Percentiles rank a stretch among this genome's conserved stretches.
Evolutionary conservation across 768 basidiomycete genomes (phyloP).

Genomic region (Boletus huronensis): DNA sequence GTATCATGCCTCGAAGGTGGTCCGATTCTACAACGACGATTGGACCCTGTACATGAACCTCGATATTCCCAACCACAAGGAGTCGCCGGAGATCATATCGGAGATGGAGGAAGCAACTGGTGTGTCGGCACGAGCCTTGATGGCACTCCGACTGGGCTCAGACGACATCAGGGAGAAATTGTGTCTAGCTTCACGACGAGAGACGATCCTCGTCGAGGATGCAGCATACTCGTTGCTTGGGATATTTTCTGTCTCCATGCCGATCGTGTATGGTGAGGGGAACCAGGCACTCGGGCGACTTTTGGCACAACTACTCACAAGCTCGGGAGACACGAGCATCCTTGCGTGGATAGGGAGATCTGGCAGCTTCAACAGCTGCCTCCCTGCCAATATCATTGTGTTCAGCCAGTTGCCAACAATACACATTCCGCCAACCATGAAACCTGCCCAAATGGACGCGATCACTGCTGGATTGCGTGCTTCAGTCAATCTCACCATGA

Average conservation of each 20-base stretch:
- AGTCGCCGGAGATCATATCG: not conserved
- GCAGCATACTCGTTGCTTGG: not conserved
- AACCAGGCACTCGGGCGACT: not conserved
- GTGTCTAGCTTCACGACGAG: not conserved
- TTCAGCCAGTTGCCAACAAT: not conserved
- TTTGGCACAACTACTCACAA: not conserved
- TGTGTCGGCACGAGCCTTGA: not conserved
- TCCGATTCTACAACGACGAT: not conserved
- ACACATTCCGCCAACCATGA: not conserved
- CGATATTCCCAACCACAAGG: not conserved
- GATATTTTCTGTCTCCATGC: not conserved
- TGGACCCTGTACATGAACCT: not conserved
- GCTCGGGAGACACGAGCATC: not conserved
- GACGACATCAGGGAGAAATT: not conserved
- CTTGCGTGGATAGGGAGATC: not conserved
- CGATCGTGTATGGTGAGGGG: not conserved
- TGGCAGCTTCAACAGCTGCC: not conserved
- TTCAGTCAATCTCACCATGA: not conserved
- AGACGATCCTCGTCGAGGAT: not conserved
- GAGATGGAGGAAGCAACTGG: not conserved
- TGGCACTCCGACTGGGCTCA: not conserved
- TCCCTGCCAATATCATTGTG: not conserved
- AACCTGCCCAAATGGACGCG: not conserved
- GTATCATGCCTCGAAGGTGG: not conserved
- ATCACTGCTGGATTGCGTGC: not conserved